Percentiles rank a stretch among this genome's conserved stretches.
Conservation (phyloP, 805 yeast species). For the Candida multigemmis region DNA sequence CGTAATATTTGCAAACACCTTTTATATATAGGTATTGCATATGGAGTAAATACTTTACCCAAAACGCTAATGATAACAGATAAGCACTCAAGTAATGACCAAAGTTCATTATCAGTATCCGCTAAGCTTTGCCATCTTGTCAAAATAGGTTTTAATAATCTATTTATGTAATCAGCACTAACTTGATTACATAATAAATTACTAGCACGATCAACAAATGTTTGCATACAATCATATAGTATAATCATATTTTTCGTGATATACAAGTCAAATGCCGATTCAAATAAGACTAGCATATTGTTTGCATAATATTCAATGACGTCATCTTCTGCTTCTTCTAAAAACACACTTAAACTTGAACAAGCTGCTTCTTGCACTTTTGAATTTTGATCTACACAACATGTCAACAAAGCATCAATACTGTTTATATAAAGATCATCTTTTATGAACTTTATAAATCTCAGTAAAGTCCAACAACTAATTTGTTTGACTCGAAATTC, state of each 20-base stretch:
- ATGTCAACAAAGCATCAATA: conserved; percentile 59
- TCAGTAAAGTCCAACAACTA: conserved; percentile 89
- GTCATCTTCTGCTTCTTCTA: conserved; percentile 63
- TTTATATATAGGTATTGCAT: conserved; percentile 77
- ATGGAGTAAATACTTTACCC: conserved; percentile 80
- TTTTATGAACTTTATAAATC: conserved; percentile 79
- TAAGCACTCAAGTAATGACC: conserved; percentile 92
- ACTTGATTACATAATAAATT: conserved; percentile 43
- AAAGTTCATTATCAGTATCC: conserved; percentile 76
- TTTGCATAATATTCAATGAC: conserved; percentile 55
- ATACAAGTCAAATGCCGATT: conserved; percentile 65
- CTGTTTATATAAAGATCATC: conserved; percentile 57
- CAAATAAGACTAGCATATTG: conserved; percentile 61
- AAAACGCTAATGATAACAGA: conserved; percentile 83
- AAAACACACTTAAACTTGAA: conserved; percentile 73
- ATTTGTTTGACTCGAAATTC: conserved; percentile 88
- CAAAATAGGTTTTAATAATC: conserved; percentile 73
- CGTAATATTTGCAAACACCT: conserved; percentile 66
- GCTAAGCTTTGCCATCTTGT: conserved; percentile 67
- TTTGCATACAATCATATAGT: conserved; percentile 84
- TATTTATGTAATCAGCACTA: conserved; percentile 47
- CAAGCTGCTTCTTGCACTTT: conserved; percentile 96
- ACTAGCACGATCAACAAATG: conserved; percentile 74
- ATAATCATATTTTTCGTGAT: conserved; percentile 76
- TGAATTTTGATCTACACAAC: conserved; percentile 76